Evolutionary conservation across 2,329 filamentous ascomycete species (phyloP).

Genomic region (Penicillium sp.): DNA sequence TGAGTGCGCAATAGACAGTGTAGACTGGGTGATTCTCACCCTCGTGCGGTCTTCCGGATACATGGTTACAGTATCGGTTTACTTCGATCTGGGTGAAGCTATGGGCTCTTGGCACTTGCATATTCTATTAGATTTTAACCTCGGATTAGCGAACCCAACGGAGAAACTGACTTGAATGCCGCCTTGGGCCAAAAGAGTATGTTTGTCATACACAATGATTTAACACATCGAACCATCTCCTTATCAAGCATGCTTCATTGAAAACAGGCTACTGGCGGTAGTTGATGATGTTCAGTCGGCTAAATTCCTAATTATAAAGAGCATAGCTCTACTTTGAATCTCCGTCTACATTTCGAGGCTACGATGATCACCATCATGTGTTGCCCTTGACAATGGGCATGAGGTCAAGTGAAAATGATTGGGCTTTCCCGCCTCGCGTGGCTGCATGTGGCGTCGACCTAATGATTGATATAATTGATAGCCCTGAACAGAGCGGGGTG

Average conservation of each 20-base stretch:
- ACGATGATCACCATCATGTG: background rate
- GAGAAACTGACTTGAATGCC: too few relatives aligned
- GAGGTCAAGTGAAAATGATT: background rate
- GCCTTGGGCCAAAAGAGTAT: too few relatives aligned
- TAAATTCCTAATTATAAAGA: background rate
- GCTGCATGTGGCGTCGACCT: background rate
- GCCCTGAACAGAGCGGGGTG: background rate
- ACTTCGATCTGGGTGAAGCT: too few relatives aligned
- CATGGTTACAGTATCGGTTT: too few relatives aligned
- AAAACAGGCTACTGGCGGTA: too few relatives aligned
- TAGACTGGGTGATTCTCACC: too few relatives aligned
- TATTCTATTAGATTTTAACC: too few relatives aligned
- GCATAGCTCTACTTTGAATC: background rate
- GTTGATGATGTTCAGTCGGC: too few relatives aligned
- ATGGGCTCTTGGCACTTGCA: too few relatives aligned
- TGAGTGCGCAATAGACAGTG: too few relatives aligned
- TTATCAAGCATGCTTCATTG: background rate
- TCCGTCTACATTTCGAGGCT: background rate
- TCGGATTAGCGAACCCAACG: too few relatives aligned
- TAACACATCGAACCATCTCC: background rate
- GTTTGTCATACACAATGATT: background rate
- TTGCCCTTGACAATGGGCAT: background rate
- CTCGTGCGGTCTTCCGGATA: too few relatives aligned
- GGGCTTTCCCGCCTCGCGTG: background rate
- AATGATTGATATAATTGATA: conserved; percentile 1